Evolutionary conservation across 805 yeast genomes (phyloP).

Genomic region (Candida dajiaensis): DNA sequence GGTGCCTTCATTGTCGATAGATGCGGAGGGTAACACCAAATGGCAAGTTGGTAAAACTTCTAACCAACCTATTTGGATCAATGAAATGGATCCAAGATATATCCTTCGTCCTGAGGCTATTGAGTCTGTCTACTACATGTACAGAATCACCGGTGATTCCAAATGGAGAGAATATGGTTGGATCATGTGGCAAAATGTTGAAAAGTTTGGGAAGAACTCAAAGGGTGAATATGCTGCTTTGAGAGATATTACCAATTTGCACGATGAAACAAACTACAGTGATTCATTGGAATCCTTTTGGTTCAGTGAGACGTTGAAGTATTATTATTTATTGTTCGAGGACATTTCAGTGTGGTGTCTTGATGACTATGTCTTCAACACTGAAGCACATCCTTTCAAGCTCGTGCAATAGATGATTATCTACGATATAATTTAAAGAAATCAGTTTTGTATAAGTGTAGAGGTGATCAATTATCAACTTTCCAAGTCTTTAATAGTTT

Average conservation of each 20-base stretch:
- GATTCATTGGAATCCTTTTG: constrained; percentile 45
- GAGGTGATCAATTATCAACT: constrained; percentile 3
- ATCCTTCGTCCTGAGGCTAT: constrained; percentile 56
- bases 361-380: constrained; percentile 52
- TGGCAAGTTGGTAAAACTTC: constrained; percentile 11
- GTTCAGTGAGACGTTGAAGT: constrained; percentile 56
- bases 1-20: constrained; percentile 2
- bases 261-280: constrained; percentile 19
- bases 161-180: constrained; percentile 53
- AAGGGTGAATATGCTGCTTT: constrained; percentile 35
- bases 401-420: constrained; percentile 4
- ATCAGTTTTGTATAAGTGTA: neutral
- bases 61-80: constrained; percentile 27
- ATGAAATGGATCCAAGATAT: constrained; percentile 32
- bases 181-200: constrained; percentile 36
- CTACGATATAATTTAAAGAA: neutral
- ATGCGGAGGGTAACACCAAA: constrained; percentile 5
- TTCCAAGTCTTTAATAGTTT: constrained; percentile 56
- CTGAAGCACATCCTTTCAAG: constrained; percentile 57
- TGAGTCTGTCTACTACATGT: constrained; percentile 54
- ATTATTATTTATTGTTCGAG: constrained; percentile 44
- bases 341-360: constrained; percentile 36
- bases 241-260: constrained; percentile 31
- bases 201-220: constrained; percentile 25
- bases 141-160: constrained; percentile 53